Evolutionary conservation across 371 early-diverging fungal species (phyloP).

Genomic region (Zancudomyces culisetae): DNA sequence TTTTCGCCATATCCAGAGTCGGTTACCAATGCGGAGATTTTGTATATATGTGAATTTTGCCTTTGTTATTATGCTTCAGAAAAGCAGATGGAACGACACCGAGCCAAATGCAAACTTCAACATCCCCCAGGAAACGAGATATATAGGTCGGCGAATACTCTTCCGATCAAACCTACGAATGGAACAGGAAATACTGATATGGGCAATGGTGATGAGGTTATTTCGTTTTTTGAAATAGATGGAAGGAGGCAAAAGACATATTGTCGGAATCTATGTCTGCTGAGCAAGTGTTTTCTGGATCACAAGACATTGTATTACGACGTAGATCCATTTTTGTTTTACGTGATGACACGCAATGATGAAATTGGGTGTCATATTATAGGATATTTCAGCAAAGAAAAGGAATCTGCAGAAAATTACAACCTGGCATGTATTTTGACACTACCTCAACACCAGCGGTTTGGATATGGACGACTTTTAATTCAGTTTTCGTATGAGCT

Average conservation of each 20-base stretch:
- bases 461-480: slow-evolving; percentile 92
- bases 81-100: slow-evolving; percentile 46
- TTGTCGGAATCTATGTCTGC: slow-evolving; percentile 73
- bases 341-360: slow-evolving; percentile 75
- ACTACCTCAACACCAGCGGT: slow-evolving; percentile 95
- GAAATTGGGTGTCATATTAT: slow-evolving; percentile 76
- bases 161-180: no score
- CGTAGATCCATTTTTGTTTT: slow-evolving; percentile 97
- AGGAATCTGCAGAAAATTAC: slow-evolving; percentile 85
- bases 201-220: slow-evolving; percentile 53
- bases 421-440: slow-evolving; percentile 99
- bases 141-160: slow-evolving; percentile 52
- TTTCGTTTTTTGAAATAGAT: slow-evolving; percentile 88
- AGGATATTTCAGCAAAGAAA: slow-evolving; percentile 99
- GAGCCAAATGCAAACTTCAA: slow-evolving; percentile 54
- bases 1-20: slow-evolving; percentile 89
- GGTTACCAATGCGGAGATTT: slow-evolving; percentile 41
- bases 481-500: slow-evolving; percentile 97
- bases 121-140: slow-evolving; percentile 92
- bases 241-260: slow-evolving; percentile 73
- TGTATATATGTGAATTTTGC: slow-evolving; percentile 91
- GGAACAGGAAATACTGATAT: no score
- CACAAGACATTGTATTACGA: slow-evolving; percentile 99
- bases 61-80: slow-evolving; percentile 54
- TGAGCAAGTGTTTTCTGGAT: slow-evolving; percentile 95